phyloP scores from a whole-genome alignment of 2,329 filamentous ascomycete genomes.

The Fusarium equiseti region DNA sequence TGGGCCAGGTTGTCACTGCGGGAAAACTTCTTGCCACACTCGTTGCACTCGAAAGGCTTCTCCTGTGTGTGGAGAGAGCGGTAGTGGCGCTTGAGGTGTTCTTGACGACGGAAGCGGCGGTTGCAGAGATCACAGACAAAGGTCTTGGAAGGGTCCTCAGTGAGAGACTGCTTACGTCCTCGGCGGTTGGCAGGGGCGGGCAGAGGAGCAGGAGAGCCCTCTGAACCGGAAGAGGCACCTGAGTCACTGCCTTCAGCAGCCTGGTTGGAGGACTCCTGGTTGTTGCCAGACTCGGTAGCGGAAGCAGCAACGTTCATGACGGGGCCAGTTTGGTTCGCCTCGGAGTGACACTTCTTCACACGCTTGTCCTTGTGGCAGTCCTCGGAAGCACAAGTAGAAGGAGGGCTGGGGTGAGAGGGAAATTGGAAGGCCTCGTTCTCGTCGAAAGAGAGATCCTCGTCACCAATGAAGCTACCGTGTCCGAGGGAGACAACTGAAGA shows the following conservation, averaged over 20 bases:
- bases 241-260: conserved; percentile 55
- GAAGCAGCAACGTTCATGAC: conserved; percentile 58
- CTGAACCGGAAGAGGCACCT: conserved; percentile 58
- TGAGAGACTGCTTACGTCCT: conserved; percentile 97
- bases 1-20: conserved; percentile 97
- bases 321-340: conserved; percentile 55
- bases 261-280: conserved; percentile 54
- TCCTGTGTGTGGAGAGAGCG: conserved; percentile 97
- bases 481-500: conserved; percentile 76
- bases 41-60: conserved; percentile 97
- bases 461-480: conserved; percentile 81
- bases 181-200: conserved; percentile 82
- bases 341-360: conserved; percentile 65
- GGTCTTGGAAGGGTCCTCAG: conserved; percentile 97
- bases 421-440: conserved; percentile 72
- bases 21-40: conserved; percentile 99
- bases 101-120: conserved; percentile 96
- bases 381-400: conserved; percentile 51
- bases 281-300: conserved; percentile 51
- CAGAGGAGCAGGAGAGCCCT: conserved; percentile 56
- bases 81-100: conserved; percentile 98
- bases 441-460: conserved; percentile 81
- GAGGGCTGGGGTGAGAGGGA: conserved; percentile 72
- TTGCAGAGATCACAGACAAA: conserved; percentile 98
- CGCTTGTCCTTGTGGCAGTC: conserved; percentile 69